phyloP scores from a whole-genome alignment of 768 basidiomycete genomes.

The Termitomyces sp. region DNA sequence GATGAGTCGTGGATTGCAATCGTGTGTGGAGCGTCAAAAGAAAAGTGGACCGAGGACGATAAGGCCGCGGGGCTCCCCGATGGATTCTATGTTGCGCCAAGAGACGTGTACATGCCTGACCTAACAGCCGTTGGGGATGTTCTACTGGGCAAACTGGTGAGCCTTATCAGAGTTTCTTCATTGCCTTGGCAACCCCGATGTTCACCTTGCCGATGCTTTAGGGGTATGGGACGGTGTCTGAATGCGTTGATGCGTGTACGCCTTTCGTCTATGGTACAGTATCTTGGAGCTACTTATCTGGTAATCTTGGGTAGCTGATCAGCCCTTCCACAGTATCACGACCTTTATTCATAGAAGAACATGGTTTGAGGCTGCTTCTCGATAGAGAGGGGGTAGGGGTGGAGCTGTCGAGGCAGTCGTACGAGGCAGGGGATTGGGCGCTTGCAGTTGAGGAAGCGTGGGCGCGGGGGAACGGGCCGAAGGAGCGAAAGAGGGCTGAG shows the following conservation, averaged over 20 bases:
- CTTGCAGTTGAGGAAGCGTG: constrained; percentile 55
- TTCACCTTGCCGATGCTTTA: constrained; percentile 19
- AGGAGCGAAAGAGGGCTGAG: constrained; percentile 43
- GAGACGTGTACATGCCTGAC: constrained; percentile 82
- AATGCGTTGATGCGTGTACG: constrained; percentile 72
- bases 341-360: constrained; percentile 79
- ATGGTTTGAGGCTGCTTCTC: constrained; percentile 66
- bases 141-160: constrained; percentile 71
- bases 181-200: constrained; percentile 1
- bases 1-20: constrained; percentile 74
- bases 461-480: constrained; percentile 40
- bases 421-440: constrained; percentile 77
- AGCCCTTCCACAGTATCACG: constrained; percentile 50
- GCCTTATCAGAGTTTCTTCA: constrained; percentile 14
- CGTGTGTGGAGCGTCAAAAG: constrained; percentile 71
- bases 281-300: neutral
- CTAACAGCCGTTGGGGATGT: constrained; percentile 72
- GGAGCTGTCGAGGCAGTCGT: constrained; percentile 59
- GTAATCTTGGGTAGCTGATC: constrained; percentile 2
- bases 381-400: constrained; percentile 63
- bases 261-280: constrained; percentile 75
- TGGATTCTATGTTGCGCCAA: constrained; percentile 72
- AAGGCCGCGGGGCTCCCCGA: constrained; percentile 46
- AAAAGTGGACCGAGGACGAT: constrained; percentile 39
- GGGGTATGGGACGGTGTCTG: constrained; percentile 82